phyloP scores from a whole-genome alignment of 2,329 filamentous ascomycete species.

The Calonectria leucothoes region DNA sequence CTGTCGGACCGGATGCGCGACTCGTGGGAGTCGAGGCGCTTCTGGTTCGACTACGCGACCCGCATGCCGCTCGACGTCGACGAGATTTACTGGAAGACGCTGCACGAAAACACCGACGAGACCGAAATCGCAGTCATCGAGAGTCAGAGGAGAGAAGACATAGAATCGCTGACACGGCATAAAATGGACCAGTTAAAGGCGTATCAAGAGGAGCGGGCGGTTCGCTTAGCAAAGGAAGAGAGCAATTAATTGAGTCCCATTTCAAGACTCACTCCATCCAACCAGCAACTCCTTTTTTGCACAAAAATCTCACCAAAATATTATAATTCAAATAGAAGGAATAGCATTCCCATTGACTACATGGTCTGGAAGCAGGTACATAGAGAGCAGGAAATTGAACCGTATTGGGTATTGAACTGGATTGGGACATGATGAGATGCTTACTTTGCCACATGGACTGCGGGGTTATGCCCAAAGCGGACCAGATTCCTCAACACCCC shows the following conservation, averaged over 20 bases:
- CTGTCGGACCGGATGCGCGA: conserved; percentile 6
- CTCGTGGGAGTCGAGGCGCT: conserved; percentile 40
- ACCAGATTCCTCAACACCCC: neutral
- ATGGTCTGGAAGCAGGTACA: neutral
- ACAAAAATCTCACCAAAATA: neutral
- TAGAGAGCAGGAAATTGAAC: neutral
- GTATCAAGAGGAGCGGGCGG: conserved; percentile 43
- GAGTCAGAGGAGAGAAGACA: conserved; percentile 35
- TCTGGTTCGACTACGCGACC: conserved; percentile 53
- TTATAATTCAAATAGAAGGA: neutral
- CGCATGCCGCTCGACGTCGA: conserved; percentile 52
- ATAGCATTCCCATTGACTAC: neutral
- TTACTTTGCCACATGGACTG: neutral
- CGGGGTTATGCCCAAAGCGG: neutral
- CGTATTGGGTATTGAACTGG: neutral
- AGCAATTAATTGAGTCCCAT: neutral
- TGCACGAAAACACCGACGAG: conserved; percentile 35
- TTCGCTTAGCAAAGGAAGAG: neutral
- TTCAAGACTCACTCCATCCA: neutral
- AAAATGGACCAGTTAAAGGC: conserved; percentile 46
- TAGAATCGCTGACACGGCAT: conserved; percentile 37
- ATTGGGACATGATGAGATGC: neutral
- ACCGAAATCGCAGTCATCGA: conserved; percentile 38
- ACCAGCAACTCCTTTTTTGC: neutral
- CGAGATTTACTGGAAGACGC: conserved; percentile 45